phyloP scores from a whole-genome alignment of 192 early-diverging fungal species.

The Backusella morwellensis region DNA sequence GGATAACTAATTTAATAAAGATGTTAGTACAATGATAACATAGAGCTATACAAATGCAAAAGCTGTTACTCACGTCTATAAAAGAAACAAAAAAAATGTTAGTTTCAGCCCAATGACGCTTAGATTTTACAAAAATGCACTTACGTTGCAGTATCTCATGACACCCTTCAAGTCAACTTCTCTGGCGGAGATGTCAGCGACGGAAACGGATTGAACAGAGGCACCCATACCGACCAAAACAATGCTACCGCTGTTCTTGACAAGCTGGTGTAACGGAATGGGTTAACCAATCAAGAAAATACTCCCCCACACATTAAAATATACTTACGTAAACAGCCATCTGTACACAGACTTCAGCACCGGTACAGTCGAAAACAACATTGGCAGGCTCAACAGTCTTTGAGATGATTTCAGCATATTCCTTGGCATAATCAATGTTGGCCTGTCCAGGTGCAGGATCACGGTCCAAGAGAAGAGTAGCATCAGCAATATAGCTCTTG shows the following conservation, averaged over 20 bases:
- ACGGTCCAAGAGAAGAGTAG: constrained; percentile 15
- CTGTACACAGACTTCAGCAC: constrained; percentile 43
- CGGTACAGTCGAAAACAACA: constrained; percentile 40
- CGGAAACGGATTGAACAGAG: constrained; percentile 31
- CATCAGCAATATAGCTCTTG: constrained; percentile 37
- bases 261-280: constrained; percentile 14
- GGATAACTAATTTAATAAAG: constrained; percentile 22
- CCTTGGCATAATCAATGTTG: constrained; percentile 34
- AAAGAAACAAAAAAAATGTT: too few species aligned
- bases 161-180: constrained; percentile 41
- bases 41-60: background rate
- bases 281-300: background rate
- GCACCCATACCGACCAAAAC: constrained; percentile 44
- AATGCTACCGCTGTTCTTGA: constrained; percentile 38
- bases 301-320: background rate
- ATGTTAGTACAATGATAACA: background rate
- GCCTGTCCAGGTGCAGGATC: constrained; percentile 21
- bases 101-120: background rate
- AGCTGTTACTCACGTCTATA: constrained; percentile 9
- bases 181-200: constrained; percentile 30
- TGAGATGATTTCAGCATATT: constrained; percentile 15
- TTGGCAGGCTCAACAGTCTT: constrained; percentile 27
- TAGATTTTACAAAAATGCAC: background rate
- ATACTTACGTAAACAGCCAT: constrained; percentile 36
- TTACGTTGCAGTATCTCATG: constrained; percentile 43